phyloP scores from a whole-genome alignment of 2,329 filamentous ascomycete genomes.

The Phyllosticta paracitricarpa region DNA sequence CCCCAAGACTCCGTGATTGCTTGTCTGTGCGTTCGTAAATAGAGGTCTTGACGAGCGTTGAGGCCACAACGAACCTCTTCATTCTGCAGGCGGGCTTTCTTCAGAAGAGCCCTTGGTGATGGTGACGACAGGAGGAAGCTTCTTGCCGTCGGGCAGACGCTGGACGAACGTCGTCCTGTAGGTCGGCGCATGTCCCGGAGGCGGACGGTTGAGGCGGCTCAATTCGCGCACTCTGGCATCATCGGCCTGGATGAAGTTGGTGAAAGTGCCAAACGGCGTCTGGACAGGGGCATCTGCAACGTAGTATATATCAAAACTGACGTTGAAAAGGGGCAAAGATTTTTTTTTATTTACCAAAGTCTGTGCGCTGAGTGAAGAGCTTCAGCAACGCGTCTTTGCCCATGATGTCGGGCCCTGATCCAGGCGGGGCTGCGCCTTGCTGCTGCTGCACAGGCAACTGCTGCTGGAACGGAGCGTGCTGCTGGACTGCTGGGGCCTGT shows the following conservation, averaged over 20 bases:
- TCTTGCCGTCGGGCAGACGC: neutral
- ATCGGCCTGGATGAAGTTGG: neutral
- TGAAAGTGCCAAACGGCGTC: neutral
- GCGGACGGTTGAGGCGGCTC: neutral
- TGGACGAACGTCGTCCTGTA: neutral
- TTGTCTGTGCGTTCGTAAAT: neutral
- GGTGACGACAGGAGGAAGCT: neutral
- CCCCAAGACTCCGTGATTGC: too few species aligned
- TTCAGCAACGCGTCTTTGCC: neutral
- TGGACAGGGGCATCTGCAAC: neutral
- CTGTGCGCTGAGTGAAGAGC: neutral
- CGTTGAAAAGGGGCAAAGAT: neutral
- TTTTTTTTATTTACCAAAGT: neutral
- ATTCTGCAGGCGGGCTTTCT: neutral
- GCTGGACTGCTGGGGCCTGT: too few species aligned
- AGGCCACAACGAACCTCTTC: neutral
- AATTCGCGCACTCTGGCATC: neutral
- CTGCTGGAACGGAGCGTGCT: neutral
- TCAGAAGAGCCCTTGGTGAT: neutral
- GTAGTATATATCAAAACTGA: neutral
- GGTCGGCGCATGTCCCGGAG: neutral
- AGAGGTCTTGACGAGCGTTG: neutral
- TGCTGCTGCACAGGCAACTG: neutral
- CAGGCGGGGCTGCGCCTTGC: neutral
- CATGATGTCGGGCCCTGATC: neutral